Conservation (phyloP, 179 eudicot genomes). For the Silene vulgaris region DNA sequence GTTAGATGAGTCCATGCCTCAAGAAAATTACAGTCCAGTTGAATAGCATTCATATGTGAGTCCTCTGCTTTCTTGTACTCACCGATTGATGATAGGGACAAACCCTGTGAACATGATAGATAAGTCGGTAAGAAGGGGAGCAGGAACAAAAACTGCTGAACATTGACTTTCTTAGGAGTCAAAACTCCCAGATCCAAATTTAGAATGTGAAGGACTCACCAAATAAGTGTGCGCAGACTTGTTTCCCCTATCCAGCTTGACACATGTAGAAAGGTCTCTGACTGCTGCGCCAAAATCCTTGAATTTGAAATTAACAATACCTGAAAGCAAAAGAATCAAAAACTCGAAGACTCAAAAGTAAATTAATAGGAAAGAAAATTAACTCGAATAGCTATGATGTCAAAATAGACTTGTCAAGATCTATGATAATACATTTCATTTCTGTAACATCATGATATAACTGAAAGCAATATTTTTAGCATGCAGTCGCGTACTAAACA, state of each 20-base stretch:
- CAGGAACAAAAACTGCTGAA: conserved; percentile 2
- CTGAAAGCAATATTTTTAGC: not conserved
- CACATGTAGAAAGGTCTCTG: conserved; percentile 78
- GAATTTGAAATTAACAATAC: conserved; percentile 89
- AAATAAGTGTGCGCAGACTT: conserved; percentile 93
- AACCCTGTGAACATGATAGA: conserved; percentile 50
- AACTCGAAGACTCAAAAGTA: not conserved
- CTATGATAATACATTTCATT: not conserved
- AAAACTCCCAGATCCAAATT: not conserved
- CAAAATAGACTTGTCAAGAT: conserved; percentile 3
- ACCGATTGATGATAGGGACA: conserved; percentile 77
- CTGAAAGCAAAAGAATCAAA: conserved; percentile 31
- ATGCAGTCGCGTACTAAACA: not conserved
- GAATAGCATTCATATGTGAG: conserved; percentile 78
- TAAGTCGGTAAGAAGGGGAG: conserved; percentile 11
- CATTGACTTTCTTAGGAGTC: conserved; percentile 8
- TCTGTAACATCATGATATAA: not conserved
- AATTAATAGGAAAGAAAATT: not conserved
- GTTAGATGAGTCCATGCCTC: conserved; percentile 91
- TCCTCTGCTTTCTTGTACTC: conserved; percentile 80
- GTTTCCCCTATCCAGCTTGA: conserved; percentile 59
- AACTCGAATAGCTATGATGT: not conserved
- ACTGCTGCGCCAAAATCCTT: conserved; percentile 87
- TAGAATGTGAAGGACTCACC: conserved; percentile 41
- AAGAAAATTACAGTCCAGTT: conserved; percentile 62